Base-by-base conservation (phyloP, 2,329 filamentous ascomycete genomes). In the Curvularia lunata region DNA sequence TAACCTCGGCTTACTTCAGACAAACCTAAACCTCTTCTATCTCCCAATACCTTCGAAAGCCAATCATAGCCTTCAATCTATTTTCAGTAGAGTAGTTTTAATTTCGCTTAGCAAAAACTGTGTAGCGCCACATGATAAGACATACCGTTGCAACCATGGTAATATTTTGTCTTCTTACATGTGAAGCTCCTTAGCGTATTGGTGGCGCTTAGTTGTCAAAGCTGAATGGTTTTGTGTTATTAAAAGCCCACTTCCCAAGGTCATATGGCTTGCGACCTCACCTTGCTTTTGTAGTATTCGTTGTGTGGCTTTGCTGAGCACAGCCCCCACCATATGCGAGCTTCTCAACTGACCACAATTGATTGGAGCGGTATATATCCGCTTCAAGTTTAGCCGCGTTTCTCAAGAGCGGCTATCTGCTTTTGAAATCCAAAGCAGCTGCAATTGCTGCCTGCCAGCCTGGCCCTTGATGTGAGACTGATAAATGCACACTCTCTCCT, bases 251-350 rank as follows among this genome's bases (percentile, higher is more conserved):
- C 19, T 42, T 23, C 19, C 8, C 21, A 13, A 25, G 12, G 21
- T 25, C 10, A 42, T 42, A 18, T 42, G 19, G 40, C 21, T 42
- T 43, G 21, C 12, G 2, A 43, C 21, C 7, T 43, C 21, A 43
- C 12, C 40, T 42, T 16, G 12, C 8, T 42, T 25, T 19, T 8
- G 19, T 16, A 16, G 16, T 2, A 45, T 18, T 3, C 16, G 4
- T 13, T 45, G 42, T 45, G 42, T 30, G 25, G 25, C 25, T 27
- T 8, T n/a, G 23, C 23, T 18, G 46, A 48, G 18, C 46, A 48
- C 19, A 48, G 46, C 46, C 46, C 12, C 46, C 27, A 34, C 46
- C 28, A 32, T 48, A 19, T 37, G 46, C 30, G 30, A 48, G 18
- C 28, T 48, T n/a, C 30, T 16, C 46, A 48, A 21, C 10, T 34